Evolutionary conservation across 2,329 filamentous ascomycete species (phyloP).

Genomic region (Ascochyta lentis): DNA sequence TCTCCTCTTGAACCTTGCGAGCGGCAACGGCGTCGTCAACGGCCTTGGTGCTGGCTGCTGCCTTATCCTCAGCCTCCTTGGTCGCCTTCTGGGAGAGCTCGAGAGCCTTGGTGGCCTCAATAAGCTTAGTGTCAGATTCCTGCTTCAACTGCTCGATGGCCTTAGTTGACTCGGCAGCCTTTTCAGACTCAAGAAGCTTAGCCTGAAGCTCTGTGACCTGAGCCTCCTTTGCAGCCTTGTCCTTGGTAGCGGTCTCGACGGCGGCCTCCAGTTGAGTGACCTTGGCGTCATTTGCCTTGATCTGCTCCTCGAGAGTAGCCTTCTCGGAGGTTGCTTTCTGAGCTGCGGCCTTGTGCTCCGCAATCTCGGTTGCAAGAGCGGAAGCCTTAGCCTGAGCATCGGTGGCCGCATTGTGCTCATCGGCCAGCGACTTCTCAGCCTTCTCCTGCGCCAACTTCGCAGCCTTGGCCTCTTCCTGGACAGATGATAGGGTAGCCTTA

Average conservation of each 20-base stretch:
- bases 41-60: constrained; percentile 16
- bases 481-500: constrained; percentile 8
- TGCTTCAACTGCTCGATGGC: constrained; percentile 27
- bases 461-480: constrained; percentile 20
- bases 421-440: constrained; percentile 19
- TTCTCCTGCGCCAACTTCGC: constrained; percentile 17
- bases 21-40: constrained; percentile 25
- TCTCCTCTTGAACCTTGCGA: constrained; percentile 25
- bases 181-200: constrained; percentile 25
- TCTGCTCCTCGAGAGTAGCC: constrained; percentile 31
- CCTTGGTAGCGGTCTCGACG: constrained; percentile 24
- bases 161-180: constrained; percentile 21
- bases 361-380: constrained; percentile 25
- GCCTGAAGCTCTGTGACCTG: constrained; percentile 26
- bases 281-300: constrained; percentile 33
- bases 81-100: constrained; percentile 20
- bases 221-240: constrained; percentile 23
- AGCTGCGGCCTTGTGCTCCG: constrained; percentile 31
- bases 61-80: constrained; percentile 16
- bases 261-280: constrained; percentile 29
- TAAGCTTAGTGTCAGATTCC: constrained; percentile 16
- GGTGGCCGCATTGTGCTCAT: constrained; percentile 28
- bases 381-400: constrained; percentile 23
- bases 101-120: constrained; percentile 14
- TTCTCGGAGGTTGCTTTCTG: constrained; percentile 33